Base-by-base conservation (phyloP, 176 grass and related monocot species). In the Areca catechu region DNA sequence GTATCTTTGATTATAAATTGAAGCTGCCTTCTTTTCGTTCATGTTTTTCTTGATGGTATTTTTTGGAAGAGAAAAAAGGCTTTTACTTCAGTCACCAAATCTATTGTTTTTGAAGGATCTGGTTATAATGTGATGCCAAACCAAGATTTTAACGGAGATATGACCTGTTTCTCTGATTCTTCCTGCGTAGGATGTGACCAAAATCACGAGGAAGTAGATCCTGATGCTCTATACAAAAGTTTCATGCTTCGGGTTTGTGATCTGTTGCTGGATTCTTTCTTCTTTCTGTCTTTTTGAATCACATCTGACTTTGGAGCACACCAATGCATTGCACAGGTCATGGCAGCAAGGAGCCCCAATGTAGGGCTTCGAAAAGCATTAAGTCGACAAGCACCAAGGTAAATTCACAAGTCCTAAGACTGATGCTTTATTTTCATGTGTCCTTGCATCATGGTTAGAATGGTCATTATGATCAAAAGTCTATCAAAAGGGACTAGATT, bases 321-420 rank as follows among this genome's bases (percentile, higher is more conserved):
- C 7, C 12, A 19, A 55, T 48, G 34, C 50, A 27, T 20, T 22
- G 20, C 24, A 7, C 82, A 95, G 90, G 81, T 98, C 57, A 85
- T 92, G 81, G 84, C 84, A 1, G 93, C 93, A 23, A 92, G 88
- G 71, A 98, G 87, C 73, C 93, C 93, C 66, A 92, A 92, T 51
- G 78, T 91, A 20, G 55, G 73, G 56, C 78, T 80, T 20, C 77
- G 84, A 24, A 97, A 72, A 48, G 28, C 69, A 48, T 65, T 88
- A 48, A 63, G 66, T 47, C 56, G 58, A 51, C 64, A 71, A 76
- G 72, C 19, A 71, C 22, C 60, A 82, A 72, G 70, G 70, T 72
- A 54, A 14, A 14, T 43, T 2, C 34, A 12, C 34, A 12, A 43
- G 34, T 43, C 34, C 9, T 43, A 43, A 0, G 34, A 43, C 34